Conservation (phyloP, 768 basidiomycete genomes). For the Suillus occidentalis region DNA sequence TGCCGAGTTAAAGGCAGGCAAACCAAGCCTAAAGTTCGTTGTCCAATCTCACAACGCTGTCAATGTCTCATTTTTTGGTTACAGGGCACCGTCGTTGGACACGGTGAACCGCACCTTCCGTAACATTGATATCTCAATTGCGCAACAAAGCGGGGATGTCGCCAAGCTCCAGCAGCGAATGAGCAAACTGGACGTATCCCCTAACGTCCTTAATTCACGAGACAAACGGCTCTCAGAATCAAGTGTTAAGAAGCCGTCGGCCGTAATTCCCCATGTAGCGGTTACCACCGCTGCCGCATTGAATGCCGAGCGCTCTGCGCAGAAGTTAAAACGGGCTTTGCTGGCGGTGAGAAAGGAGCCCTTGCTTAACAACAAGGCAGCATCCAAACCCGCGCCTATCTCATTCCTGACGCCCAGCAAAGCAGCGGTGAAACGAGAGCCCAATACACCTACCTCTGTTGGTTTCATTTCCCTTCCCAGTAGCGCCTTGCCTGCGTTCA, state of each 20-base stretch:
- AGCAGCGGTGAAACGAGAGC: slow-evolving; percentile 12
- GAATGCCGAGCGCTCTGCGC: slow-evolving; percentile 75
- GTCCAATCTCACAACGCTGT: not conserved
- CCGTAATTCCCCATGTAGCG: slow-evolving; percentile 65
- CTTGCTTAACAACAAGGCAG: slow-evolving; percentile 59
- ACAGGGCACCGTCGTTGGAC: slow-evolving; percentile 81
- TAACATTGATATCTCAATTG: slow-evolving; percentile 76
- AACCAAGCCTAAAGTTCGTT: slow-evolving; percentile 60
- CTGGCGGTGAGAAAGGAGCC: slow-evolving; percentile 62
- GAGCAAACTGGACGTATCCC: slow-evolving; percentile 45
- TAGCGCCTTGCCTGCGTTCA: slow-evolving; percentile 24
- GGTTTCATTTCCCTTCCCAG: slow-evolving; percentile 14
- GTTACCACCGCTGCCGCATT: slow-evolving; percentile 77
- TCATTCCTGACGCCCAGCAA: slow-evolving; percentile 33
- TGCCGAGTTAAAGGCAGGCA: slow-evolving; percentile 58
- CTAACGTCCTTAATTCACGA: slow-evolving; percentile 24
- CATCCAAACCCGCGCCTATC: slow-evolving; percentile 15
- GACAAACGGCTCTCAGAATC: slow-evolving; percentile 46
- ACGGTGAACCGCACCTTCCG: slow-evolving; percentile 80
- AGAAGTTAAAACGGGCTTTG: slow-evolving; percentile 67
- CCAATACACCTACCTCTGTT: slow-evolving; percentile 10
- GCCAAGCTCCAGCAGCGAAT: slow-evolving; percentile 52
- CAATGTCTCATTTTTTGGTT: slow-evolving; percentile 7
- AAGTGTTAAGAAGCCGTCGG: slow-evolving; percentile 39
- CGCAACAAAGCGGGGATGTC: slow-evolving; percentile 59